Percentiles rank a stretch among this genome's conserved stretches.
Conservation (phyloP, 805 yeast genomes). For the Kuraishia ogatae region DNA sequence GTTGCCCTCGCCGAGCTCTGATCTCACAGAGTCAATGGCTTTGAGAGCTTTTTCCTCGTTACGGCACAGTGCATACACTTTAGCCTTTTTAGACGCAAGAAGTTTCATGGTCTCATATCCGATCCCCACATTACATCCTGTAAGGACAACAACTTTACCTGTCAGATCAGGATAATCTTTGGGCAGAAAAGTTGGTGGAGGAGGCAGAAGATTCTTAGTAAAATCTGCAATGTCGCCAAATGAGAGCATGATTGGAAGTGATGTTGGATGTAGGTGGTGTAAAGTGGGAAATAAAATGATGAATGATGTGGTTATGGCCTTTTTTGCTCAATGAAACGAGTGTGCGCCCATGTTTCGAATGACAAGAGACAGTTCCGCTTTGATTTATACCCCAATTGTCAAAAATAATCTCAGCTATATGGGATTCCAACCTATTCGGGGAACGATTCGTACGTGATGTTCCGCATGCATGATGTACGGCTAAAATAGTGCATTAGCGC, state of each 20-base stretch:
- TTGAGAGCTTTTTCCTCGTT: constrained; percentile 20
- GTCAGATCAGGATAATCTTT: constrained; percentile 23
- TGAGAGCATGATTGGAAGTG: background rate
- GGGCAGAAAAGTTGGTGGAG: constrained; percentile 17
- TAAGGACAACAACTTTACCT: constrained; percentile 21
- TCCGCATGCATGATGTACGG: no score
- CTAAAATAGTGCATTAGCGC: no score
- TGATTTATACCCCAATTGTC: no score
- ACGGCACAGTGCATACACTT: constrained; percentile 29
- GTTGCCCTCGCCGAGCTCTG: constrained; percentile 10
- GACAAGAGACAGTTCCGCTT: no score
- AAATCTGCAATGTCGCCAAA: background rate
- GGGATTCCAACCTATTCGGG: no score
- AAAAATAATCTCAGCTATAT: no score
- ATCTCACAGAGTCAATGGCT: constrained; percentile 18
- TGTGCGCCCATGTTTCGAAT: no score
- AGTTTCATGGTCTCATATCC: constrained; percentile 24
- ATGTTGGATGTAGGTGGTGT: no score
- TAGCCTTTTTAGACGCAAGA: constrained; percentile 22
- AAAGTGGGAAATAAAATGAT: no score
- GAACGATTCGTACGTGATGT: no score
- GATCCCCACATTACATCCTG: constrained; percentile 26
- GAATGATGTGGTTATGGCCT: no score
- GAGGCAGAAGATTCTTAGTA: background rate
- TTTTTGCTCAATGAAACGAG: no score